Conservation (phyloP, 2,329 filamentous ascomycete genomes). For the Phialophora tarda region DNA sequence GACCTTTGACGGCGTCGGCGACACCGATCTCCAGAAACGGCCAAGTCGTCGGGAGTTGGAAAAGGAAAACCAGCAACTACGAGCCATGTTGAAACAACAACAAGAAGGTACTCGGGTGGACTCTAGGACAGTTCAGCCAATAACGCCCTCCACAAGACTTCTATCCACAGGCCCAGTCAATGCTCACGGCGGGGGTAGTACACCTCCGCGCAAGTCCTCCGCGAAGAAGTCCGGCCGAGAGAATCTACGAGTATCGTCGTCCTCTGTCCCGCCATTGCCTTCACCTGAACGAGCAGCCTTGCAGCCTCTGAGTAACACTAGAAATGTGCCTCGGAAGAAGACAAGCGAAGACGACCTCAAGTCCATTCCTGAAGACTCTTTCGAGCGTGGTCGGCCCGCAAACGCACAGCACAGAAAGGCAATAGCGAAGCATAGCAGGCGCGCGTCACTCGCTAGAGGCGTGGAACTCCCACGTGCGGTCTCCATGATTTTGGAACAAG, state of each 20-base stretch:
- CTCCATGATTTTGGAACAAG: conserved; percentile 37
- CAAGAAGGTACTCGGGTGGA: conserved; percentile 20
- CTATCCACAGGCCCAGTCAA: neutral
- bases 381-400: neutral
- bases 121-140: conserved; percentile 6
- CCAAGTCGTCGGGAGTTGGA: conserved; percentile 36
- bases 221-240: conserved; percentile 23
- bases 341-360: conserved; percentile 24
- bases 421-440: conserved; percentile 11
- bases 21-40: conserved; percentile 37
- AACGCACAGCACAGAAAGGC: conserved; percentile 12
- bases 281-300: conserved; percentile 25
- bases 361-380: conserved; percentile 8
- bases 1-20: conserved; percentile 19
- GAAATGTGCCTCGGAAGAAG: conserved; percentile 17
- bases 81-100: conserved; percentile 36
- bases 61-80: conserved; percentile 40
- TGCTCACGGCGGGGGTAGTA: neutral
- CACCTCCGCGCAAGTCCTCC: conserved; percentile 12
- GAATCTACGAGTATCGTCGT: conserved; percentile 9
- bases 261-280: conserved; percentile 27
- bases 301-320: conserved; percentile 28
- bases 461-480: conserved; percentile 31
- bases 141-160: conserved; percentile 1
- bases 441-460: conserved; percentile 1